Evolutionary conservation across 805 yeast genomes (phyloP).

Genomic region (Candida maesae): DNA sequence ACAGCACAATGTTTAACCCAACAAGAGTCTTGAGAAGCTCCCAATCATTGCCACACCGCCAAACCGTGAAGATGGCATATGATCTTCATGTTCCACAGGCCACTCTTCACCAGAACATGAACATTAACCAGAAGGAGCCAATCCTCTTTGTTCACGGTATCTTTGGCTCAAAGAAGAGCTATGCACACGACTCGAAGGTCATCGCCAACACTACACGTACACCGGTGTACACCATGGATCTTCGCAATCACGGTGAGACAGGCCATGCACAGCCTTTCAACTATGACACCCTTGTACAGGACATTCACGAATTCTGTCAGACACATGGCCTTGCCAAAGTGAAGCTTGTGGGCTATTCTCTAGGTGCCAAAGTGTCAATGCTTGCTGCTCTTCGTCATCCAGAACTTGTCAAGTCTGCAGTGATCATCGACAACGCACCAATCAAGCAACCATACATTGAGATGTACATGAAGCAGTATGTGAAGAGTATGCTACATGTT

Average conservation of each 20-base stretch:
- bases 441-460: constrained; percentile 33
- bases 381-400: constrained; percentile 39
- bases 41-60: constrained; percentile 50
- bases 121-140: constrained; percentile 28
- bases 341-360: constrained; percentile 42
- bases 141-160: constrained; percentile 47
- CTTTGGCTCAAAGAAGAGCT: constrained; percentile 45
- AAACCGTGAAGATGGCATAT: constrained; percentile 34
- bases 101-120: constrained; percentile 22
- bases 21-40: constrained; percentile 69
- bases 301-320: constrained; percentile 36
- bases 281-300: constrained; percentile 40
- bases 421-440: constrained; percentile 50
- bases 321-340: constrained; percentile 28
- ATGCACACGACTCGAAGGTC: constrained; percentile 34
- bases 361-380: constrained; percentile 55
- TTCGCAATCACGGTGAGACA: constrained; percentile 49
- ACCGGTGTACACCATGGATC: constrained; percentile 41
- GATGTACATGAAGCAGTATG: constrained; percentile 32
- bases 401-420: constrained; percentile 36
- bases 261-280: constrained; percentile 41
- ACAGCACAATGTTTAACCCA: constrained; percentile 17
- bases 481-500: constrained; percentile 66
- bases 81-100: constrained; percentile 27
- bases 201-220: constrained; percentile 32